Evolutionary conservation across 805 yeast genomes (phyloP), one percentile per base, ranked within the genome.

Genomic region (Saturnispora gosingensis): DNA sequence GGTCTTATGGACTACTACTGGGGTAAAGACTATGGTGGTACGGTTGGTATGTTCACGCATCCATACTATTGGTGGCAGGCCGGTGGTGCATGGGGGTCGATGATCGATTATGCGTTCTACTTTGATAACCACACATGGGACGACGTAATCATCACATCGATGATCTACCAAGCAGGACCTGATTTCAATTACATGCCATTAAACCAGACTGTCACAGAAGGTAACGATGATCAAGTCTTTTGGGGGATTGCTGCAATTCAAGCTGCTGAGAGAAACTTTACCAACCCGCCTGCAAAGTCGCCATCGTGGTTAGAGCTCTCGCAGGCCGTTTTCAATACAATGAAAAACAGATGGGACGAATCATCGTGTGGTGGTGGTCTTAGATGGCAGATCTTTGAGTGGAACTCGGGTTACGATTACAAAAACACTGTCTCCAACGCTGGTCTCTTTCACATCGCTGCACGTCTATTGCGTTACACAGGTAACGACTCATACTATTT

Each of bases 41-140:
- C 89, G 4, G 72, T 86, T 27, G 99, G 98, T 43, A 82, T 85
- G 89, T 90, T 93, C 66, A 72, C 82, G 11, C 71, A 74, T 62
- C 98, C 98, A 0, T 90, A 91, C 74, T 91, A 91, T 74, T 91
- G 98, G 99, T 90, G 97, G 97, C 88, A 89, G 70, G 96, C 97
- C 9, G 98, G 98, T 58, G 95, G 90, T 54, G 96, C 91, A 2
- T 88, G 89, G 87, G 96, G 96, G 8, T 74, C 85, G 18, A 71
- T 91, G 75, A 63, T 91, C 43, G 97, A 89, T 65, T 84, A 85
- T 67, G 76, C 88, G 70, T 81, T 65, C 58, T 83, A 74, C 64
- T 79, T 87, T 65, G 77, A 83, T 38, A 85, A 90, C 65, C 77
- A 76, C 56, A 79, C 90, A 1, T 86, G 80, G 59, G 83, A 76